Conservation (phyloP, 2,329 filamentous ascomycete genomes). For the Drechmeria coniospora region DNA sequence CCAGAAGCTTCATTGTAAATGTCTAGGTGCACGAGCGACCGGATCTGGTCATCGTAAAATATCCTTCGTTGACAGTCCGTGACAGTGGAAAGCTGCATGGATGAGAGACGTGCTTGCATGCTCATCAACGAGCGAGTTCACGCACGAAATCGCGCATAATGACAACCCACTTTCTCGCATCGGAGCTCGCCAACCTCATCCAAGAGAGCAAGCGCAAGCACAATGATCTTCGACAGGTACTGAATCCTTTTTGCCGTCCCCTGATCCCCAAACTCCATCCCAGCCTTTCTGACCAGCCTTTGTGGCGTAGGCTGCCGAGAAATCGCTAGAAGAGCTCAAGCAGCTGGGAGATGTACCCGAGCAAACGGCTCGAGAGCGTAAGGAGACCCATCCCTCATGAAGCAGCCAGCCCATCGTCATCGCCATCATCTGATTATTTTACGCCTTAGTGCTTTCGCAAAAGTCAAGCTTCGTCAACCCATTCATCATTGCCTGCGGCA, state of each 20-base stretch:
- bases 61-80: background rate
- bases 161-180: constrained; percentile 79
- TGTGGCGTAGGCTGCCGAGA: constrained; percentile 94
- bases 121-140: constrained; percentile 10
- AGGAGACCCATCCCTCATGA: background rate
- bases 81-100: constrained; percentile 11
- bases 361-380: constrained; percentile 23
- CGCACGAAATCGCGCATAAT: constrained; percentile 35
- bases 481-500: constrained; percentile 83
- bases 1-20: too few relatives aligned
- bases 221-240: constrained; percentile 67
- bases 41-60: background rate
- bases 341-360: constrained; percentile 18
- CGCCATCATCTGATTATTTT: too few relatives aligned
- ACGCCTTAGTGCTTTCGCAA: constrained; percentile 75
- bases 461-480: constrained; percentile 77
- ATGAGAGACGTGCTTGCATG: constrained; percentile 8
- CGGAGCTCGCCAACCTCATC: constrained; percentile 79
- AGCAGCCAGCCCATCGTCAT: too few relatives aligned
- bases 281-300: too few relatives aligned
- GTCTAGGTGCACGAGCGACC: too few relatives aligned
- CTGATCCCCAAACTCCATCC: too few relatives aligned
- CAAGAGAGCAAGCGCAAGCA: constrained; percentile 95
- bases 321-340: constrained; percentile 81
- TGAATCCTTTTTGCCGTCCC: background rate